Percentiles rank a stretch among this genome's conserved stretches.
Conservation (phyloP, 768 basidiomycete species). For the Boletus subparvulus region DNA sequence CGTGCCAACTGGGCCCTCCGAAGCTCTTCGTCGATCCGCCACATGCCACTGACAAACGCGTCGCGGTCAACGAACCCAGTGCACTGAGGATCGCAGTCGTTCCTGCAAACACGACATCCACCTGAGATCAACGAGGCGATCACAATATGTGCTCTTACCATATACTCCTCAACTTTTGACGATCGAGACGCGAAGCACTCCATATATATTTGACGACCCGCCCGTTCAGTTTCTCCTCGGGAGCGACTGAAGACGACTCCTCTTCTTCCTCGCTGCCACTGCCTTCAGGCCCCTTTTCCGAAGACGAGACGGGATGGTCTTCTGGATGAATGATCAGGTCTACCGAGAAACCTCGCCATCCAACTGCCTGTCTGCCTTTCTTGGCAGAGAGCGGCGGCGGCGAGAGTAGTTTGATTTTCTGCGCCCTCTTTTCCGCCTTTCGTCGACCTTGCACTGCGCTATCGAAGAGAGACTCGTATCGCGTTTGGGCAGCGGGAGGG, state of each 20-base stretch:
- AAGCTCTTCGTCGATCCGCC: slow-evolving; percentile 83
- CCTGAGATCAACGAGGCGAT: neutral
- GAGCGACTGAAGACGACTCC: slow-evolving; percentile 24
- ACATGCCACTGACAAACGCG: slow-evolving; percentile 75
- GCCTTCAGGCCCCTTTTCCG: slow-evolving; percentile 12
- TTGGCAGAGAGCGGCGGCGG: slow-evolving; percentile 40
- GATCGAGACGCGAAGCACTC: slow-evolving; percentile 57
- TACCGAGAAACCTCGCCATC: slow-evolving; percentile 73
- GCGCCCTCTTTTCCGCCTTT: slow-evolving; percentile 35
- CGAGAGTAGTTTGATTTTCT: slow-evolving; percentile 28
- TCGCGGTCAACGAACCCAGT: slow-evolving; percentile 64
- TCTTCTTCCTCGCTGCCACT: slow-evolving; percentile 32
- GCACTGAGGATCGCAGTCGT: slow-evolving; percentile 60
- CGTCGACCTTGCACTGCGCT: slow-evolving; percentile 55
- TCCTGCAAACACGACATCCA: slow-evolving; percentile 42
- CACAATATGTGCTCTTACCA: slow-evolving; percentile 48
- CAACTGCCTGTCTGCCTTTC: slow-evolving; percentile 56
- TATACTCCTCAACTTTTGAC: slow-evolving; percentile 53
- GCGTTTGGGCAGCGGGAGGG: slow-evolving; percentile 57
- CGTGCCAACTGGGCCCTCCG: slow-evolving; percentile 51
- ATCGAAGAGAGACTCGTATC: slow-evolving; percentile 69
- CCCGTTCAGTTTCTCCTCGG: slow-evolving; percentile 55
- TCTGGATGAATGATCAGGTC: slow-evolving; percentile 56
- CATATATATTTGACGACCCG: slow-evolving; percentile 59
- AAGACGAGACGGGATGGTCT: slow-evolving; percentile 24